Evolutionary conservation across 345 rosid species (phyloP), one percentile per base, ranked within the genome.

Genomic region (Gossypium turneri): DNA sequence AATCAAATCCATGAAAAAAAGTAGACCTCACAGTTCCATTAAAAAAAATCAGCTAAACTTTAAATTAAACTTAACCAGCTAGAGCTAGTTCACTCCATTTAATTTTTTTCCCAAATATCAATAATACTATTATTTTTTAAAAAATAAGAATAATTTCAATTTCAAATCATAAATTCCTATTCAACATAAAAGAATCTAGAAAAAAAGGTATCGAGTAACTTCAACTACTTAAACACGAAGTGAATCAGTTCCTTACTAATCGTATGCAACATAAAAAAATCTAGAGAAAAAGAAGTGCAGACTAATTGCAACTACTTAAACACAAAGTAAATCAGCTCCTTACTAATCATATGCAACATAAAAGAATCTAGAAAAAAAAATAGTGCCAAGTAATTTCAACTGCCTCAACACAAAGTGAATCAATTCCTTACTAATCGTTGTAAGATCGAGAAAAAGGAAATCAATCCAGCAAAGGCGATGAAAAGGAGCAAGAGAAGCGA

Each of bases 401-500:
- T 22, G 24, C 45, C 45, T 47, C 51, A 74, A 25, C 56, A 73
- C 27, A 29, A 72, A n/a, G 65, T 34, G 53, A 67, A 50, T 29
- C 44, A 25, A 7, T 44, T 47, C 19, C 91, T 85, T 83, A 92
- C 99, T 86, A 90, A 79, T 60, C 83, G 97, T 72, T 79, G 81
- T 27, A 89, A 75, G 75, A 96, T 85, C 76, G 90, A 85, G 73
- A 87, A 89, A 78, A 90, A 56, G 17, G 95, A 90, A 85, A 90
- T 77, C 92, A 90, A 75, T 67, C 87, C 97, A 12, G 85, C 92
- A 45, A 90, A 19, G 55, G 67, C 82, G 66, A 92, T 50, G 20
- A 84, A 17, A 25, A 78, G 24, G 58, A 93, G 84, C 83, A 96
- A 76, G 61, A 85, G 48, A 52, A 87, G 45, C 44, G 90, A 85